Conservation (phyloP, 768 basidiomycete genomes). For the Leccinum aurantiacum region DNA sequence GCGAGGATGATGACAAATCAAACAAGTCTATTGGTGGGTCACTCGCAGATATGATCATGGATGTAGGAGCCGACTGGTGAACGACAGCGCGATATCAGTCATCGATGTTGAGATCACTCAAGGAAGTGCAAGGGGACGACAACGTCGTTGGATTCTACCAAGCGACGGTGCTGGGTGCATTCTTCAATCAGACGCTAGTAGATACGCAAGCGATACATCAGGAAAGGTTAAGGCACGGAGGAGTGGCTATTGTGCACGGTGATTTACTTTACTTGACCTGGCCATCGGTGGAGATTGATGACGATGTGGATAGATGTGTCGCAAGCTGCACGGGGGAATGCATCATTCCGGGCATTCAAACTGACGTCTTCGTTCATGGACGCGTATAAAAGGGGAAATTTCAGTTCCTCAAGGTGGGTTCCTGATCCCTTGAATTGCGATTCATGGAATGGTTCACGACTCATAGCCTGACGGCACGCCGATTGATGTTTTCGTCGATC, state of each 20-base stretch:
- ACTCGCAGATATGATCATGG: constrained; percentile 6
- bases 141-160: constrained; percentile 95
- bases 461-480: constrained; percentile 71
- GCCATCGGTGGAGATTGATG: constrained; percentile 6
- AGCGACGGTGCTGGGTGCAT: constrained; percentile 80
- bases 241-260: constrained; percentile 85
- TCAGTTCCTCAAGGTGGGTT: constrained; percentile 78
- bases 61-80: constrained; percentile 3
- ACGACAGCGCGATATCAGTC: constrained; percentile 73
- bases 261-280: constrained; percentile 22
- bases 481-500: constrained; percentile 81
- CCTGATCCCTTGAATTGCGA: neutral
- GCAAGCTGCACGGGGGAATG: constrained; percentile 76
- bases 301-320: constrained; percentile 58
- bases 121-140: constrained; percentile 90
- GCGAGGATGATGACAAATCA: constrained; percentile 83
- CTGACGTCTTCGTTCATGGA: constrained; percentile 78
- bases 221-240: constrained; percentile 82
- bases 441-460: constrained; percentile 12
- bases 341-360: constrained; percentile 86
- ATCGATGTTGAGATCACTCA: constrained; percentile 82
- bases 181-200: constrained; percentile 77
- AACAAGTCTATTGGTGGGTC: constrained; percentile 68
- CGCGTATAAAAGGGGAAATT: constrained; percentile 79
- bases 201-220: constrained; percentile 86